These are phyloP conservation scores for Chaetoceros muelleri DNA, from an alignment of 108 stramenopile genomes.

Conservation along the genomic window DNA sequence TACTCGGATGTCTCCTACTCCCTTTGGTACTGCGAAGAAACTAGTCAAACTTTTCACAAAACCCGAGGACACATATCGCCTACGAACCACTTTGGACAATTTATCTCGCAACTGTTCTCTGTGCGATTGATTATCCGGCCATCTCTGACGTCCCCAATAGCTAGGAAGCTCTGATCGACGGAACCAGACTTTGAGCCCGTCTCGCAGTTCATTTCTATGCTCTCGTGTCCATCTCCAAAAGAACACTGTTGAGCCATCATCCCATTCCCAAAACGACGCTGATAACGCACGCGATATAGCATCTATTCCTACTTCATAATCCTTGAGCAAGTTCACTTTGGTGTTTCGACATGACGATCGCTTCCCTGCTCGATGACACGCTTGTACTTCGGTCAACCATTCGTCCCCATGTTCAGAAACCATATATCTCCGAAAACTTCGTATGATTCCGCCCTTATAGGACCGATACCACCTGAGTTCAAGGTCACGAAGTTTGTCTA, in stretches of 20 bases:
- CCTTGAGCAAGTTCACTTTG: too few species aligned
- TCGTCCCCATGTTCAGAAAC: too few species aligned
- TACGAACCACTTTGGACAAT: slow-evolving; percentile 11
- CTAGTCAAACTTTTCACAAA: slow-evolving; percentile 10
- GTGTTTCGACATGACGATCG: too few species aligned
- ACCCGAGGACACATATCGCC: slow-evolving; percentile 9
- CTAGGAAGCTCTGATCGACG: background rate
- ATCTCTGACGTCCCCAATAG: too few species aligned
- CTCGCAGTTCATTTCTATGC: slow-evolving; percentile 6
- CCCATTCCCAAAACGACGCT: slow-evolving; percentile 23
- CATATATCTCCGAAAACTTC: too few species aligned
- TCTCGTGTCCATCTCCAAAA: slow-evolving; percentile 24
- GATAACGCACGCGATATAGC: slow-evolving; percentile 1
- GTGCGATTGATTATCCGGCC: background rate
- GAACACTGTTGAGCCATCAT: slow-evolving; percentile 13
- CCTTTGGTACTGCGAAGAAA: slow-evolving; percentile 25
- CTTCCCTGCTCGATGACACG: too few species aligned
- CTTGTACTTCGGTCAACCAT: too few species aligned
- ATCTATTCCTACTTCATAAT: slow-evolving; percentile 2
- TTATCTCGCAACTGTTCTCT: slow-evolving; percentile 1
- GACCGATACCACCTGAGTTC: too few species aligned
- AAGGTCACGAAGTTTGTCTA: too few species aligned
- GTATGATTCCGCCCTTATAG: too few species aligned
- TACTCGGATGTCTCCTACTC: slow-evolving; percentile 22
- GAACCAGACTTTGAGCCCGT: slow-evolving; percentile 10